A percentile compares a stretch with the other conserved stretches of the same genome.
Evolutionary conservation across 2,329 filamentous ascomycete species (phyloP).

Genomic region (Penicillium sp.): DNA sequence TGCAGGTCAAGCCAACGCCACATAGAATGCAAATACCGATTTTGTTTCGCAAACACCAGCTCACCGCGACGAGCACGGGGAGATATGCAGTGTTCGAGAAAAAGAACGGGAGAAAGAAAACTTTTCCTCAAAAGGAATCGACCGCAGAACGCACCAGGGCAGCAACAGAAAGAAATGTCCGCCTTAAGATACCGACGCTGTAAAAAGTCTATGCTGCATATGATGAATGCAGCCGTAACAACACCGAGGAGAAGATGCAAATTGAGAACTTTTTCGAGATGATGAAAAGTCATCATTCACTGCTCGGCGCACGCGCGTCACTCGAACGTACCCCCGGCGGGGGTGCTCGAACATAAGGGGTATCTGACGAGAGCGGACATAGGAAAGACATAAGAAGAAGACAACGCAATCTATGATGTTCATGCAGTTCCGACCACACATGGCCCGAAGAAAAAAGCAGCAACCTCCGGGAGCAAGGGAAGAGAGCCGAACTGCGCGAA

Average conservation of each 20-base stretch:
- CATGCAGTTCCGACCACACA: conserved; percentile 41
- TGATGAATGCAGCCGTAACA: conserved; percentile 40
- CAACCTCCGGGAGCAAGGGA: conserved; percentile 29
- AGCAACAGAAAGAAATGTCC: conserved; percentile 29
- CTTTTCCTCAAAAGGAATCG: conserved; percentile 18
- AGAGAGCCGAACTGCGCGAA: conserved; percentile 40
- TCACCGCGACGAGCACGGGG: not conserved
- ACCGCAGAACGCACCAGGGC: conserved; percentile 27
- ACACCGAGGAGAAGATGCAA: conserved; percentile 40
- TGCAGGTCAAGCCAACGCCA: conserved; percentile 43
- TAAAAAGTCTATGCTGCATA: conserved; percentile 41
- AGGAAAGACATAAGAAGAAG: conserved; percentile 37
- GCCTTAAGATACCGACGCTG: conserved; percentile 42
- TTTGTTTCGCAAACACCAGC: conserved; percentile 14
- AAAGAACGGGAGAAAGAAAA: conserved; percentile 29
- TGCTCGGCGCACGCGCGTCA: conserved; percentile 39
- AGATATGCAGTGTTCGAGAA: not conserved
- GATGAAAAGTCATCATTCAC: conserved; percentile 35
- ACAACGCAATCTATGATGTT: conserved; percentile 53
- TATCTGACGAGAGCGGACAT: conserved; percentile 48
- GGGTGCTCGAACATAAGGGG: conserved; percentile 45
- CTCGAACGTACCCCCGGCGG: conserved; percentile 36
- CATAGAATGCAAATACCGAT: conserved; percentile 41
- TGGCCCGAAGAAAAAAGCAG: conserved; percentile 27
- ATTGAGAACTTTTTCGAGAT: conserved; percentile 39